These are phyloP conservation scores for Capniomyces stellatus DNA, from an alignment of 371 early-diverging fungal genomes.

Conservation along the genomic window DNA sequence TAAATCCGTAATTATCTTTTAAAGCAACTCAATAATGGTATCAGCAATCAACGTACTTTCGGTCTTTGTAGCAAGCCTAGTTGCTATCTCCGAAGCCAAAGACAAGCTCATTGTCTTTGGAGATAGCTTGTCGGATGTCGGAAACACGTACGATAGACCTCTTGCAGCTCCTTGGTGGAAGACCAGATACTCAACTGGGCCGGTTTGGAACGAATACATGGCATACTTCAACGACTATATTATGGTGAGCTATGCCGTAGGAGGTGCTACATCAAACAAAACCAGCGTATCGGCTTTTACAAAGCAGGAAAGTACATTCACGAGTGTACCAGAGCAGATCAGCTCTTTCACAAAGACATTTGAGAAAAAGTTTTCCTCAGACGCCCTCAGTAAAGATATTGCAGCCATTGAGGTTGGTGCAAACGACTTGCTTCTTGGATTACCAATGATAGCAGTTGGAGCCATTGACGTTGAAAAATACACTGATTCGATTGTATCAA, in stretches of 20 bases:
- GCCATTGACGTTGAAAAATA: neutral
- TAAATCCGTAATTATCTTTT: no score
- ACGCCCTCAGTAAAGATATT: neutral
- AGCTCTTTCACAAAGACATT: neutral
- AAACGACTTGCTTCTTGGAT: neutral
- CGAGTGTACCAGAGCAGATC: neutral
- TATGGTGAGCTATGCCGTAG: constrained; percentile 28
- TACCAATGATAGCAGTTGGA: neutral
- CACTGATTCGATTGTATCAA: neutral
- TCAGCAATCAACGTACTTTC: no score
- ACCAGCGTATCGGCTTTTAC: neutral
- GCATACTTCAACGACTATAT: constrained; percentile 14
- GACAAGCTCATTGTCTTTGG: constrained; percentile 3
- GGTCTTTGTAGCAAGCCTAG: no score
- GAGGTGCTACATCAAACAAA: constrained; percentile 34
- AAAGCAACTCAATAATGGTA: no score
- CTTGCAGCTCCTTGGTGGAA: constrained; percentile 9
- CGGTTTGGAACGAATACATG: constrained; percentile 33
- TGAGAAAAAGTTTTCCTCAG: neutral
- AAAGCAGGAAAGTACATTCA: no score
- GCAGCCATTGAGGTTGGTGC: neutral
- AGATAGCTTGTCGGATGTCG: constrained; percentile 2
- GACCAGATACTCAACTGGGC: constrained; percentile 33
- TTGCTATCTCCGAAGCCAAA: no score
- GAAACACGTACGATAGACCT: neutral